A percentile compares a stretch with the other conserved stretches of the same genome.
Conservation (phyloP, 257 asterid genomes). For the Oldenlandia corymbosa region DNA sequence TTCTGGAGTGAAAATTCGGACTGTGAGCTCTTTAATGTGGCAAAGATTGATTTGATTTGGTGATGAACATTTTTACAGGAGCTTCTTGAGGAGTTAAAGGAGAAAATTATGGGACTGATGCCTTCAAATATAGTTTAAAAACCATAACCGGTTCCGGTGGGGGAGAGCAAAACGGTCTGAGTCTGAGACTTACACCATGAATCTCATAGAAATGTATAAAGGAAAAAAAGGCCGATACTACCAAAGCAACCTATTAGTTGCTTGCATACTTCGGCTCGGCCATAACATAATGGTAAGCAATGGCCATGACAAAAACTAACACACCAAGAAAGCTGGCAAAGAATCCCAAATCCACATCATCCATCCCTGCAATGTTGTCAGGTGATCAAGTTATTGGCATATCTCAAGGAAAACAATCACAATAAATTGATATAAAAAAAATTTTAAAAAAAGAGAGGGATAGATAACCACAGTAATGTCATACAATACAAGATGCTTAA, state of each 20-base stretch:
- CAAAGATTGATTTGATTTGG: no score
- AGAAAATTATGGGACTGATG: no score
- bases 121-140: no score
- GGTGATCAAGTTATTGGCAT: not conserved
- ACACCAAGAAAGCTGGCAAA: constrained; percentile 21
- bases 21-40: no score
- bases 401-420: no score
- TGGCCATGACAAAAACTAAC: constrained; percentile 7
- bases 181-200: not conserved
- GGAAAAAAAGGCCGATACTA: not conserved
- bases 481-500: no score
- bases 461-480: no score
- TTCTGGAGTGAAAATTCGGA: no score
- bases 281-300: constrained; percentile 25
- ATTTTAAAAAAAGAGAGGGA: not conserved
- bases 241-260: constrained; percentile 5
- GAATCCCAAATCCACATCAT: constrained; percentile 26
- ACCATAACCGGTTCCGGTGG: not conserved
- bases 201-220: not conserved
- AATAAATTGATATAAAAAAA: not conserved
- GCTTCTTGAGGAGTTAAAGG: no score
- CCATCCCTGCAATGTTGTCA: constrained; percentile 18
- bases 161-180: not conserved
- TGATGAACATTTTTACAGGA: no score
- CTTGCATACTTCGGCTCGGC: constrained; percentile 27